Conservation (phyloP, 106 monocot species). For the Dendrobium catenatum region DNA sequence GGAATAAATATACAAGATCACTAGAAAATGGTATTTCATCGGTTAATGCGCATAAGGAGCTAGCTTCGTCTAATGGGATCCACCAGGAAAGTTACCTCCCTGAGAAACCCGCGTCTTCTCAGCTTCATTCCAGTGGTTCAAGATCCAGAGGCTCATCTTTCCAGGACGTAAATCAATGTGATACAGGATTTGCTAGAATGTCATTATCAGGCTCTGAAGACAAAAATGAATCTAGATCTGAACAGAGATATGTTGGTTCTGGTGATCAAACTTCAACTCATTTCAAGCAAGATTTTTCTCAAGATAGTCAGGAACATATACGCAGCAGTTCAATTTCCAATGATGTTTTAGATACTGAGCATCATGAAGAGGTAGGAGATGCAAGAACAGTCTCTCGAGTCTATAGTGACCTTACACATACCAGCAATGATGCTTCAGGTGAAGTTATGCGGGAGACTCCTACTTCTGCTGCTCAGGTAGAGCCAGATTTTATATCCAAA, state of each 20-base stretch:
- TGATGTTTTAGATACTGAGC: conserved; percentile 23
- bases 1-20: conserved; percentile 18
- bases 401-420: conserved; percentile 28
- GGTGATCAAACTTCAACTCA: conserved; percentile 22
- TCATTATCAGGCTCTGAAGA: conserved; percentile 20
- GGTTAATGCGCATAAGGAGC: conserved; percentile 17
- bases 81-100: conserved; percentile 20
- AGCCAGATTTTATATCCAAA: conserved; percentile 27
- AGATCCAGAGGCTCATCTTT: conserved; percentile 8
- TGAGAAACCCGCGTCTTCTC: conserved; percentile 27
- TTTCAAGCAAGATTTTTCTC: conserved; percentile 10
- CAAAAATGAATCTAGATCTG: conserved; percentile 17
- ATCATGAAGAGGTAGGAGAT: conserved; percentile 16
- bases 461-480: conserved; percentile 22
- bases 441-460: conserved; percentile 31
- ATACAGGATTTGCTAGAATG: conserved; percentile 21
- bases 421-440: conserved; percentile 35
- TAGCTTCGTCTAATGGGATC: conserved; percentile 26
- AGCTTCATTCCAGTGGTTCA: conserved; percentile 5
- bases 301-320: conserved; percentile 29
- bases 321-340: conserved; percentile 29
- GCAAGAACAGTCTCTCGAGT: conserved; percentile 14
- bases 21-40: conserved; percentile 11
- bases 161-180: conserved; percentile 25
- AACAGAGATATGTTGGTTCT: conserved; percentile 21